A percentile compares a stretch with the other conserved stretches of the same genome.
These are phyloP conservation scores for Phytophthora foliorum DNA, from an alignment of 352 stramenopile genomes.

Conservation along the genomic window DNA sequence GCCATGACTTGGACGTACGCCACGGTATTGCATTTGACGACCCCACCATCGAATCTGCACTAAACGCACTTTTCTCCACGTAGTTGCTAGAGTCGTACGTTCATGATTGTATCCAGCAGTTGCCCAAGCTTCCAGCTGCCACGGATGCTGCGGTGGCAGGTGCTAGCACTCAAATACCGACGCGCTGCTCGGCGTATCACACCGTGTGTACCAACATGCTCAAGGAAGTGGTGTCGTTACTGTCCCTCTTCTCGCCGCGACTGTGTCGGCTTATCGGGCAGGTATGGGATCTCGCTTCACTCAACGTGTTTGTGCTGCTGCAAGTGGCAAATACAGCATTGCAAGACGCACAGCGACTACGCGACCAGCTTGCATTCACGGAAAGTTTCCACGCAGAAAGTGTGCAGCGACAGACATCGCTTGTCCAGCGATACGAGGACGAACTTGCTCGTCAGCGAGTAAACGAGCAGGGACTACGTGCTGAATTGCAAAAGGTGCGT, in stretches of 20 bases:
- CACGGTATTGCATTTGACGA: background rate
- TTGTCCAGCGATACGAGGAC: slow-evolving; percentile 44
- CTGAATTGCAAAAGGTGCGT: slow-evolving; percentile 62
- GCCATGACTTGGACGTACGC: slow-evolving; percentile 57
- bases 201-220: slow-evolving; percentile 65
- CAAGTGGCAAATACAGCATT: slow-evolving; percentile 54
- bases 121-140: slow-evolving; percentile 47
- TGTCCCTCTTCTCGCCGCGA: slow-evolving; percentile 59
- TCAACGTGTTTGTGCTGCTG: slow-evolving; percentile 74
- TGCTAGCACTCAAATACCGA: slow-evolving; percentile 43
- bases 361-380: slow-evolving; percentile 36
- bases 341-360: slow-evolving; percentile 45
- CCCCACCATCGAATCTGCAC: background rate
- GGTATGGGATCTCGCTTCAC: slow-evolving; percentile 70
- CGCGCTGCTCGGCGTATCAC: slow-evolving; percentile 56
- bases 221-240: slow-evolving; percentile 50
- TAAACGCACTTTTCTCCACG: background rate
- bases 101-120: slow-evolving; percentile 56
- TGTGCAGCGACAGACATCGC: slow-evolving; percentile 37
- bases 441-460: slow-evolving; percentile 49
- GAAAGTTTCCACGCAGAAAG: slow-evolving; percentile 48
- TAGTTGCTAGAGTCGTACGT: slow-evolving; percentile 71
- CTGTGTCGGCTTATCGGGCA: slow-evolving; percentile 59
- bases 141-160: slow-evolving; percentile 12
- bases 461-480: slow-evolving; percentile 51